Conservation (phyloP, 305 asterid species). For the Fraxinus latifolia region DNA sequence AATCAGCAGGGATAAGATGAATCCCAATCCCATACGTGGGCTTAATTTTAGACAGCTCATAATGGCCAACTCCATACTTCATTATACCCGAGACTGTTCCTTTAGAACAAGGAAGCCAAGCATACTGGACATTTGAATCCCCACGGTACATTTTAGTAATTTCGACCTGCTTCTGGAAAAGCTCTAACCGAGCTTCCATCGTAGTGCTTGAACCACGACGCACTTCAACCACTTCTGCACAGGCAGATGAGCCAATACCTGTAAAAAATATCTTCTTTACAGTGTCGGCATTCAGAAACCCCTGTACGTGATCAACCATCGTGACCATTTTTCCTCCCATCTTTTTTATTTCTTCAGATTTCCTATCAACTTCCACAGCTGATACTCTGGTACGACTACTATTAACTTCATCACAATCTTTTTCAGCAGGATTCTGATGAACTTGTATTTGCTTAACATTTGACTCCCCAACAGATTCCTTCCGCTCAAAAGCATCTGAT, state of each 20-base stretch:
- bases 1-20: slow-evolving; percentile 74
- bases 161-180: slow-evolving; percentile 75
- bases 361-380: slow-evolving; percentile 27
- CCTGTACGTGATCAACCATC: slow-evolving; percentile 22
- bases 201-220: slow-evolving; percentile 37
- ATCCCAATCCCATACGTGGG: slow-evolving; percentile 58
- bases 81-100: slow-evolving; percentile 43
- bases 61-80: slow-evolving; percentile 65
- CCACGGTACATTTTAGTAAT: slow-evolving; percentile 71
- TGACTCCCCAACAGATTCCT: slow-evolving; percentile 76
- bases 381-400: slow-evolving; percentile 29
- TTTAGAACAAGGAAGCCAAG: slow-evolving; percentile 90
- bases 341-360: slow-evolving; percentile 31
- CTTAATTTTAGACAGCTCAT: slow-evolving; percentile 35
- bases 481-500: slow-evolving; percentile 35
- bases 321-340: slow-evolving; percentile 30
- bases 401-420: slow-evolving; percentile 38
- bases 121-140: slow-evolving; percentile 69
- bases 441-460: slow-evolving; percentile 47
- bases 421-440: slow-evolving; percentile 32
- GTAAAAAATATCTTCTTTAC: slow-evolving; percentile 50
- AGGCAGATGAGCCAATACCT: slow-evolving; percentile 40
- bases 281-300: slow-evolving; percentile 36
- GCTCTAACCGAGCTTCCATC: slow-evolving; percentile 59
- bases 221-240: slow-evolving; percentile 49